Base-by-base conservation (phyloP, 1,284 basidiomycete genomes). In the Cryptococcus sp. region DNA sequence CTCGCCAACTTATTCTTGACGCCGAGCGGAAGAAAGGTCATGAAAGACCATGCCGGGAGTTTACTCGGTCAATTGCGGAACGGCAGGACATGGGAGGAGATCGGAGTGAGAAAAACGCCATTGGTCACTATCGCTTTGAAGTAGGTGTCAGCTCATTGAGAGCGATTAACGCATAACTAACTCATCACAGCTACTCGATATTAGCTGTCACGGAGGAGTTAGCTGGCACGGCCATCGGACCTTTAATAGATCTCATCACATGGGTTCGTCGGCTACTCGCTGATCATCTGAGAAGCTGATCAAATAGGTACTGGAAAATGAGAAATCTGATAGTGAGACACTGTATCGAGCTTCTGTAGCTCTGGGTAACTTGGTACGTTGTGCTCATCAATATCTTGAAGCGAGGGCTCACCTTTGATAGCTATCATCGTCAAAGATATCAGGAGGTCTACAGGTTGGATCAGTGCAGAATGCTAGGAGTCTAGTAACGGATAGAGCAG, bases 321-420 rank as follows among this genome's bases (percentile, higher is more conserved):
- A 94, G 73, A 82, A 74, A 44, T 77, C 78, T 14, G 95, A 98
- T 58, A 80, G 84, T 23, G 95, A 98, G 70, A 85, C 88, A 2
- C 82, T 84, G 11, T 98, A 98, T 73, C 85, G 95, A 33, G 81
- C 87, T 1, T 76, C 90, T 5, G 88, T 96, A 13, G 93, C 88
- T 0, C 79, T 97, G 3, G 95, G 95, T 35, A 98, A 98, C 72
- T 74, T 89, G 47, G 89, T 91, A 58, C 68, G 85, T 79, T 7
- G 23, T 23, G 23, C 23, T 23, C 23, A 23, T 23, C 5, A 31
- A 23, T 23, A 23, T 23, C 23, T 23, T 23, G 23, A 23, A 23
- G 23, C 23, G 23, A 23, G 23, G 23, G 23, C 23, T 23, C 23
- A 23, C 23, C 23, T 23, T 23, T 23, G 23, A 23, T 23, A 23